phyloP scores from a whole-genome alignment of 768 basidiomycete genomes.

The Amanita thiersii region DNA sequence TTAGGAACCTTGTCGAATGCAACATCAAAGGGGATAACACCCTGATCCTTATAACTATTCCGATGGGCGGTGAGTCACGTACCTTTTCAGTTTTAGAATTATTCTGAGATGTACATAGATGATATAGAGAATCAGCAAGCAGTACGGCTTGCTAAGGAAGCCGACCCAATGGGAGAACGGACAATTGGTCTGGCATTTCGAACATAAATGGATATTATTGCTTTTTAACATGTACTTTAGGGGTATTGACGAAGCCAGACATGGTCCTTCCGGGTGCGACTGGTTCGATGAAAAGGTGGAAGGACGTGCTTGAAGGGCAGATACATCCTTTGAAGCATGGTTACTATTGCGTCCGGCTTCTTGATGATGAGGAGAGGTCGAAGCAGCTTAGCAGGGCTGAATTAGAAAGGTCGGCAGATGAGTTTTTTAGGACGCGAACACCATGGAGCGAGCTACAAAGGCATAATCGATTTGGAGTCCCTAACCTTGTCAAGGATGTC shows the following conservation, averaged over 20 bases:
- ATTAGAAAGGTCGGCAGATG: conserved; percentile 25
- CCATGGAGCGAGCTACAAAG: conserved; percentile 46
- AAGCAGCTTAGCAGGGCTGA: conserved; percentile 25
- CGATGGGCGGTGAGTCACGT: conserved; percentile 43
- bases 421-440: conserved; percentile 36
- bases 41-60: conserved; percentile 57
- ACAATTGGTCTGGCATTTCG: conserved; percentile 45
- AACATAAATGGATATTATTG: neutral
- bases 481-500: conserved; percentile 41
- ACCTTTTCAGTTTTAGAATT: neutral
- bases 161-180: conserved; percentile 44
- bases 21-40: conserved; percentile 44
- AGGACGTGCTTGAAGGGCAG: conserved; percentile 39
- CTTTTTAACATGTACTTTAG: conserved; percentile 21
- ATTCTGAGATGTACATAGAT: conserved; percentile 26
- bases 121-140: conserved; percentile 64
- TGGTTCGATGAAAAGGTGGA: conserved; percentile 35
- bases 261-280: conserved; percentile 34
- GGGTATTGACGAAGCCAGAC: conserved; percentile 68
- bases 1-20: conserved; percentile 37
- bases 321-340: conserved; percentile 41
- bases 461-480: conserved; percentile 45
- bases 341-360: conserved; percentile 61
- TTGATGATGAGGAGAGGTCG: conserved; percentile 47
- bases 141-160: conserved; percentile 39